Base-by-base conservation (phyloP, 2,329 filamentous ascomycete species). In the Pseudocercospora cruenta region DNA sequence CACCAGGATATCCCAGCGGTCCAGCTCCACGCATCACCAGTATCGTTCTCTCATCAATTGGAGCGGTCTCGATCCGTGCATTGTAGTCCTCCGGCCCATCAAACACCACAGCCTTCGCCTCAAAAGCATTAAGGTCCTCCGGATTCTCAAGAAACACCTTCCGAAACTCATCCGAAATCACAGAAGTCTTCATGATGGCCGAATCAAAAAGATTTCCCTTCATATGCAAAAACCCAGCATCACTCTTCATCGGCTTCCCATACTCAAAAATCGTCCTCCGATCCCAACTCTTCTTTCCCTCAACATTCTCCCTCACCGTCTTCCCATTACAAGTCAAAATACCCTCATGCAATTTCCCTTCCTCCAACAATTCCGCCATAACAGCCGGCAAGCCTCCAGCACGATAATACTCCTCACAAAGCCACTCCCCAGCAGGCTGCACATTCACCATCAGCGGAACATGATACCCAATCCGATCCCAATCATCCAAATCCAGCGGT, bases 381-480 rank as follows among this genome's bases (percentile, higher is more conserved):
- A 87, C 78, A 7, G 85, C 83, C 0, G 82, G 84, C 2, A 86
- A 76, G 4, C 84, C 84, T 3, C 85, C 84, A 5, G 84, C 84
- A 22, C 83, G 82, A 74, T 82, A 83, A 67, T 85, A 86, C 62
- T 87, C 84, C 70, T 86, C 84, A 39, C 83, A 80, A 2, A 86
- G 77, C 65, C 82, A 81, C 66, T 85, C 81, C 3, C 85, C 85
- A 0, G 84, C 83, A 0, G 85, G 85, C 69, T 85, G 83, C 77
- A 87, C 82, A 66, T 87, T 86, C 16, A 86, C 76, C 24, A 87
- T 77, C 4, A 86, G 77, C 0, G 85, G 85, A 10, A 86, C 78
- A 6, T 78, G 71, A 69, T 82, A 84, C 2, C 85, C 85, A 16
- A 86, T 72, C 0, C 70, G 72, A 70, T 87, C 84, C 84, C 84